Evolutionary conservation across 306 rosid species (phyloP).

Genomic region (Myrica gale): DNA sequence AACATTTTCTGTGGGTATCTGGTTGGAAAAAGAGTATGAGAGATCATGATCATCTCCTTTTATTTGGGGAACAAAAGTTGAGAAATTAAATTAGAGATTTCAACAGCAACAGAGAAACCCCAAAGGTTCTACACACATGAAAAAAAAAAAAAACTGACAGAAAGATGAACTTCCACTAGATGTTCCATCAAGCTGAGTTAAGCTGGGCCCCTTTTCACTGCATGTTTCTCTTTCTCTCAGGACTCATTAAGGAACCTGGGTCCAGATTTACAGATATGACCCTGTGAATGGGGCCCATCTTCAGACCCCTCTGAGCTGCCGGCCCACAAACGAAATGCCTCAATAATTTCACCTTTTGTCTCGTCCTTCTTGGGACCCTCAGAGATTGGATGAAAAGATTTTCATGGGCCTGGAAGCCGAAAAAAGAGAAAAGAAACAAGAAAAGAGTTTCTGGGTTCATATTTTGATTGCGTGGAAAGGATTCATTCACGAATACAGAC

Average conservation of each 20-base stretch:
- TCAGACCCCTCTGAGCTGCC: background rate
- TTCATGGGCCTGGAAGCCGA: background rate
- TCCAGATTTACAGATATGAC: slow-evolving; percentile 21
- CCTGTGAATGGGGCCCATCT: slow-evolving; percentile 7
- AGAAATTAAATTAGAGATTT: no score
- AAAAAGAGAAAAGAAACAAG: no score
- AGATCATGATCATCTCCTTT: no score
- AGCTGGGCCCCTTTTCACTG: slow-evolving; percentile 36
- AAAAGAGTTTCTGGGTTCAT: no score
- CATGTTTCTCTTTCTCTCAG: slow-evolving; percentile 8
- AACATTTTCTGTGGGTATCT: no score
- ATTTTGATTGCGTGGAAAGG: background rate
- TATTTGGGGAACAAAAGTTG: no score
- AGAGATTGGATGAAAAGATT: background rate
- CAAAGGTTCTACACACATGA: no score
- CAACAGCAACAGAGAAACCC: no score
- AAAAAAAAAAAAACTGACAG: background rate
- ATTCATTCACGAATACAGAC: background rate
- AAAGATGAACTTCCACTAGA: slow-evolving; percentile 29
- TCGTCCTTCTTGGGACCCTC: background rate
- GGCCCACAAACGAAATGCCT: background rate
- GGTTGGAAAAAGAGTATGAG: no score
- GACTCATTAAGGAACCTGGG: slow-evolving; percentile 10
- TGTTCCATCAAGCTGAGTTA: slow-evolving; percentile 46
- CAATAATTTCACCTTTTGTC: background rate